Evolutionary conservation across 495 filamentous ascomycete species (phyloP), one percentile per base, ranked within the genome.

Genomic region (Penicillium antarcticum): DNA sequence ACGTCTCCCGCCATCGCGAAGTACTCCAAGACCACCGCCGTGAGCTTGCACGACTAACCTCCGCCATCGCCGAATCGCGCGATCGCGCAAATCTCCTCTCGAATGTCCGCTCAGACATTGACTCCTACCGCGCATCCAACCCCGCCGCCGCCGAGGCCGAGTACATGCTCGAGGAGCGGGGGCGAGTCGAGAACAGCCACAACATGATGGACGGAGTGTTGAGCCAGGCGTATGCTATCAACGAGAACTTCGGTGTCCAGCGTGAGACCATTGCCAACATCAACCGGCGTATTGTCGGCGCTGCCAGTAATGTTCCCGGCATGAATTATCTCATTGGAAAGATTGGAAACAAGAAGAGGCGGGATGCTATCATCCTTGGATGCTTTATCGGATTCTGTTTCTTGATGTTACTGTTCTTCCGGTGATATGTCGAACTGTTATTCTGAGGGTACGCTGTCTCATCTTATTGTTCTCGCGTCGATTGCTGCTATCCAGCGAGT

Each of bases 171-270:
- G 88, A 89, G 58, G 94, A 99, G 80, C 80, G 94, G 23, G 68
- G 74, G 42, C 79, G 85, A 50, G 82, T 99, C 60, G 95, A 99
- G 57, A 80, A 87, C 60, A 92, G 88, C 61, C 86, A 97, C 63
- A 87, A 83, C 44, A 80, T 94, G 69, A 88, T 88, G 34, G 94
- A 99, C 63, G 86, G 84, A 47, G 91, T 99, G 36, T 75, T 99
- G 51, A 92, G 87, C 69, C 95, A 97, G 78, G 94, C 94, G 21
- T 97, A 99, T 74, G 91, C 92, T 17, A 91, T 97, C 48, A 94
- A 95, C 67, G 90, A 97, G 75, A 87, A 78, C 58, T 97, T 99
- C 66, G 81, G 81, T 12, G 52, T 88, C 41, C 95, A 99, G 78
- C 75, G 91, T 21, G 91, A 96, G 76, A 88, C 83, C 36, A 72